Evolutionary conservation across 805 yeast species (phyloP), one percentile per base, ranked within the genome.

Genomic region (Saccharomycopsis synnaedendra): DNA sequence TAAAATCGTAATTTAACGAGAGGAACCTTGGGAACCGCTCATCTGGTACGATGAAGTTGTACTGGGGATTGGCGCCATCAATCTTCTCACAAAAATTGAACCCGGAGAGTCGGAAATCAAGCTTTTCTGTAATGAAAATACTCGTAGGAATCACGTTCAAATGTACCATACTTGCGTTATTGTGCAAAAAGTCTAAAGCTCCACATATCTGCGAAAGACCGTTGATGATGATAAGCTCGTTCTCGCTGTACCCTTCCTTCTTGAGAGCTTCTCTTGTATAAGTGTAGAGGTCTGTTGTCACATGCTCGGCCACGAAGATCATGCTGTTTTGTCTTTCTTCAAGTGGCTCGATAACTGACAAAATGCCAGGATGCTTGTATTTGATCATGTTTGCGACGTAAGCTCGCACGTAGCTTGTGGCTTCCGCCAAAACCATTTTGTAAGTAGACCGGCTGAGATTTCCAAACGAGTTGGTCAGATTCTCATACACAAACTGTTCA

Each of bases 51-150:
- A 85, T 66, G 54, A 71, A 79, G 59, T 70, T 84, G 48, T 80
- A 86, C 3, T 71, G 72, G 8, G 76, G 57, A 10, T 72, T 75
- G 41, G 62, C 55, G 68, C 85, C 58, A 68, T 75, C 61, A 66
- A 74, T 58, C 66, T 75, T 53, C 44, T 66, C 67, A 4, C 61
- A 53, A 44, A 75, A 64, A 45, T 75, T 69, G 50, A 93, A 72
- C 0, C 97, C 97, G 5, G 84, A 74, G 2, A 93, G 61, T 61
- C 90, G 93, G 97, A 98, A 93, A 64, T 93, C 97, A 4, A 94
- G 89, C 55, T 80, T 83, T 38, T 78, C 82, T 55, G 84, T 89
- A 19, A 90, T 74, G 48, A 83, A 75, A 1, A 93, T 70, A 0
- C 95, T 76, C 5, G 74, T 67, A 1, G 98, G 98, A 54, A 80